Evolutionary conservation across 805 yeast species (phyloP).

Genomic region (Metschnikowia borealis): DNA sequence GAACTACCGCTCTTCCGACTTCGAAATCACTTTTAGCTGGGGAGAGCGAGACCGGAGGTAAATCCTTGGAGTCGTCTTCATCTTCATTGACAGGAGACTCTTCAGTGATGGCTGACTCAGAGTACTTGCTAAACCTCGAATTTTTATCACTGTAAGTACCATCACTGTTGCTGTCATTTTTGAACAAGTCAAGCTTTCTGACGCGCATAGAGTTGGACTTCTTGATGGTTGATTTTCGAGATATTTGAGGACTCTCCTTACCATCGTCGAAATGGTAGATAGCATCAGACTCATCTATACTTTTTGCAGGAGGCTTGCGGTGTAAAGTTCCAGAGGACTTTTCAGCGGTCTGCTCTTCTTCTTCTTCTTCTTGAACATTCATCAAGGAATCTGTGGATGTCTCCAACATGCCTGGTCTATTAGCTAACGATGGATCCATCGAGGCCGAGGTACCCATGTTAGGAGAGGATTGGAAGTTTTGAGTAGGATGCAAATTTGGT

Average conservation of each 20-base stretch:
- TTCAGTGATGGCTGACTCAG: background rate
- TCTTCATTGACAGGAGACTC: background rate
- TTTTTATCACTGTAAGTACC: background rate
- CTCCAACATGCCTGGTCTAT: slow-evolving; percentile 3
- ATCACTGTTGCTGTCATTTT: slow-evolving; percentile 1
- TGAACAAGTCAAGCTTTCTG: slow-evolving; percentile 37
- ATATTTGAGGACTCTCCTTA: slow-evolving; percentile 22
- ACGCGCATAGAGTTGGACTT: slow-evolving; percentile 40
- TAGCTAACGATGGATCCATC: background rate
- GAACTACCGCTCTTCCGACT: too few species aligned
- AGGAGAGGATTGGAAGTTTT: background rate
- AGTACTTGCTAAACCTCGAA: background rate
- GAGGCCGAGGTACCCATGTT: background rate
- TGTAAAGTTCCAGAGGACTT: slow-evolving; percentile 1
- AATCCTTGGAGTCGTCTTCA: background rate
- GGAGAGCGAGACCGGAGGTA: background rate
- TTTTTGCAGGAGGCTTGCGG: background rate
- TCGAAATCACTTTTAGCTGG: background rate
- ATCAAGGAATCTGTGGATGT: slow-evolving; percentile 15
- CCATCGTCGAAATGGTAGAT: slow-evolving; percentile 32
- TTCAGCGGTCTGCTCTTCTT: slow-evolving; percentile 8
- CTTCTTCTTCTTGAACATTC: slow-evolving; percentile 19
- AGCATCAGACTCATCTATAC: slow-evolving; percentile 19
- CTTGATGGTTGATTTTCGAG: slow-evolving; percentile 38
- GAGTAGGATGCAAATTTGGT: background rate